Base-by-base conservation (phyloP, 164 flowering plant genomes). In the Aristolochia fimbriata region DNA sequence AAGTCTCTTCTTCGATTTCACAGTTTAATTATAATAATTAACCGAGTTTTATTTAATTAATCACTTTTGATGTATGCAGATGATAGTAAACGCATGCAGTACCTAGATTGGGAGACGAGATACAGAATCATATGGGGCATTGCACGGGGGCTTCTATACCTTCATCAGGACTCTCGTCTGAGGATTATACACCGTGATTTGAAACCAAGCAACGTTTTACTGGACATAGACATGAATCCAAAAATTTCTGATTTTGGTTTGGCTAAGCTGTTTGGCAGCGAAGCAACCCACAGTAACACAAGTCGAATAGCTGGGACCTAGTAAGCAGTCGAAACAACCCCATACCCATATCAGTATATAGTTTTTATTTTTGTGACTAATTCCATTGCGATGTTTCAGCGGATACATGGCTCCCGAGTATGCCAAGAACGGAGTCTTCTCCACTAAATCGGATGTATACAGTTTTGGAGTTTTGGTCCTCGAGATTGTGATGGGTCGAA, bases 121-220 rank as follows among this genome's bases (percentile, higher is more conserved):
- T 61, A 50, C 30, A 70, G 57, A 22, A 72, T 72, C 7, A 69
- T 75, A 1, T 27, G 9, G 13, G 87, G 87, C 5, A 74, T 83
- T 17, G 80, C 84, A 11, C 68, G 78, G 41, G 86, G 87, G 13
- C 25, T 85, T 51, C 71, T 81, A 7, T 85, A 85, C 60, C 81
- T 85, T 55, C 91, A 85, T 46, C 80, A 76, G 21, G 91, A 83
- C 41, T 85, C 86, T 3, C 66, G 76, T 12, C 63, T 78, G 13
- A 61, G 60, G 47, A 76, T 84, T 14, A 79, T 84, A 10, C 87
- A 82, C 31, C 69, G 85, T 2, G 85, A 84, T 68, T 73, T 84
- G 6, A 84, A 82, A 64, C 69, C 83, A 17, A 73, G 83, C 75
- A 85, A 85, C 47, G 52, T 81, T 5, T 55, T 83, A 31, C 31